Conservation (phyloP, 176 grass and related monocot species). For the Puccinellia tenuiflora region DNA sequence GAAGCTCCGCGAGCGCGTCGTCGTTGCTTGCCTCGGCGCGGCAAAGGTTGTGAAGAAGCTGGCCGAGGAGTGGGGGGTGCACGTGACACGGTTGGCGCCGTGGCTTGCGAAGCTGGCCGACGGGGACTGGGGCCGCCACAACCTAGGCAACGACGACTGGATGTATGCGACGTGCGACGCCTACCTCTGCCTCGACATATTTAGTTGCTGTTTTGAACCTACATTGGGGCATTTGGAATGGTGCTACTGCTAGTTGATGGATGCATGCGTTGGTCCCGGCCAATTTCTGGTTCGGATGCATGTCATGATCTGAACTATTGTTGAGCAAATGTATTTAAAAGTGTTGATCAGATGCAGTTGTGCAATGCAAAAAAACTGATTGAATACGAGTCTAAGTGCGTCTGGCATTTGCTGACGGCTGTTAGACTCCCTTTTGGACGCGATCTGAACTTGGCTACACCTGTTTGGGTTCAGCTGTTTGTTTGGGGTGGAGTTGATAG, state of each 20-base stretch:
- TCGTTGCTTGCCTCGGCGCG: not conserved
- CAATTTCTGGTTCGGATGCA: not conserved
- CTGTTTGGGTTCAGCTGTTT: not conserved
- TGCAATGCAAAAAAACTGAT: not conserved
- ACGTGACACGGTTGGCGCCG: slow-evolving; percentile 20
- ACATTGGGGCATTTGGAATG: not conserved
- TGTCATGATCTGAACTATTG: not conserved
- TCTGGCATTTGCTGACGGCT: not conserved
- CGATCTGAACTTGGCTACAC: not conserved
- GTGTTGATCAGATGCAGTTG: not conserved
- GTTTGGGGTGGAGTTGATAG: too few relatives aligned
- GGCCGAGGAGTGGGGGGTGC: not conserved
- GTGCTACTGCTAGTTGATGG: not conserved
- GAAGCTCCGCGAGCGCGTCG: not conserved
- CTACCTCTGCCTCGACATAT: slow-evolving; percentile 39
- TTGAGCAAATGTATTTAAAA: not conserved
- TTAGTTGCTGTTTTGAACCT: not conserved
- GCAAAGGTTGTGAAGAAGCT: not conserved
- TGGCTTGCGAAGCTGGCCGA: not conserved
- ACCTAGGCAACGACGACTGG: not conserved
- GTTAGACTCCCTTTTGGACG: not conserved
- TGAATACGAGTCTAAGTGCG: not conserved
- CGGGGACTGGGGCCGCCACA: slow-evolving; percentile 1
- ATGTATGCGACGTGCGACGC: slow-evolving; percentile 19
- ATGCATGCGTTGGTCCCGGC: not conserved